Base-by-base conservation (phyloP, 148 eudicot genomes). In the Tetragonia tetragonoides region DNA sequence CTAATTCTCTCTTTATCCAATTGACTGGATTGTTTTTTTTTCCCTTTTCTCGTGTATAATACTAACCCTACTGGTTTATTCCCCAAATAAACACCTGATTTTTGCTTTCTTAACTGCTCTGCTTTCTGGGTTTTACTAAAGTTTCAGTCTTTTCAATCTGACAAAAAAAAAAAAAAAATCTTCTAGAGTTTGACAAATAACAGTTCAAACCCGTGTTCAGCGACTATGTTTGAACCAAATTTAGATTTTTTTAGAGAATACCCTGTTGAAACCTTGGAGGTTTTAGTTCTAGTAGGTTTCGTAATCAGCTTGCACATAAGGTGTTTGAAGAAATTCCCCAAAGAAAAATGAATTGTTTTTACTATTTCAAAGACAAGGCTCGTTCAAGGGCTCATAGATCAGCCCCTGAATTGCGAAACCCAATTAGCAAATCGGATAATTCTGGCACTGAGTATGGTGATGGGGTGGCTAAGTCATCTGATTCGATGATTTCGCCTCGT, bases 301-400 rank as follows among this genome's bases (percentile, higher is more conserved):
- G 34, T 37, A 34, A 60, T 61, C 28, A 3, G 74, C 34, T 28
- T 0, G 34, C 69, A 76, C 64, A 77, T 1, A 78, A 69, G 47
- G 59, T 78, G 54, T 66, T 76, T 9, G 73, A 65, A 37, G 39
- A 49, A 83, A 75, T 75, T 75, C 56, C 57, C 7, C 51, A 56
- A 39, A 56, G 71, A 77, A 78, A 76, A 49, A 93, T 93, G 96
- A 90, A 82, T 82, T 93, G 98, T 81, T 93, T 91, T 60, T 77
- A 83, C 79, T 88, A 87, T 73, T 90, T 93, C 57, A 91, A 89
- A 80, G 86, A 87, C 61, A 86, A 75, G 66, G 66, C 38, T 67
- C 79, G 86, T 49, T 64, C 77, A 12, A 88, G 86, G 74, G 83
- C 60, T 4, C 90, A 79, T 70, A 88, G 85, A 81, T 93, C 97